Conservation (phyloP, 495 filamentous ascomycete species). For the Cenococcum geophilum region DNA sequence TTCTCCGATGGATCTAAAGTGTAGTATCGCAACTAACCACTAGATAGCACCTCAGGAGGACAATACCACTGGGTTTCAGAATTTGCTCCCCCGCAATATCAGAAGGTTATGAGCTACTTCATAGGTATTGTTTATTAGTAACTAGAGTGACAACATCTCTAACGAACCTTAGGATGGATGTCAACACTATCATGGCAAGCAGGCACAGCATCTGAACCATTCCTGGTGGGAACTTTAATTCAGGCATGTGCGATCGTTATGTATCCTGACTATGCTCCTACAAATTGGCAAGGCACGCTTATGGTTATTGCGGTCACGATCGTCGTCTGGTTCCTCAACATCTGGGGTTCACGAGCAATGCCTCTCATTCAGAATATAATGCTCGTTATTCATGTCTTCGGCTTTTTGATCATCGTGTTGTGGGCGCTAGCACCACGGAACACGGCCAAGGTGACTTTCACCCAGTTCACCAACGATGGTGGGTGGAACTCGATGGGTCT, state of each 20-base stretch:
- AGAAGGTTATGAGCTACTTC: slow-evolving; percentile 45
- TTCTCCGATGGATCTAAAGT: neutral
- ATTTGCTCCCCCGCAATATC: slow-evolving; percentile 41
- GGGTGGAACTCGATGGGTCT: slow-evolving; percentile 27
- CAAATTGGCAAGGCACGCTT: slow-evolving; percentile 58
- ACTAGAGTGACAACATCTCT: neutral
- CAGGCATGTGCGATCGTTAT: slow-evolving; percentile 55
- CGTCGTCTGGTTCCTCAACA: slow-evolving; percentile 44
- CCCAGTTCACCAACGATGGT: slow-evolving; percentile 21
- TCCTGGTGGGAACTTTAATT: slow-evolving; percentile 52
- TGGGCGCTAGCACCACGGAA: slow-evolving; percentile 23
- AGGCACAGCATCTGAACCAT: slow-evolving; percentile 45
- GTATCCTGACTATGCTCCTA: slow-evolving; percentile 42
- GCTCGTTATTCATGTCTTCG: slow-evolving; percentile 28
- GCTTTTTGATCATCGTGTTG: slow-evolving; percentile 29
- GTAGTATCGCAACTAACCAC: neutral
- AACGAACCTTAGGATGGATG: slow-evolving; percentile 30
- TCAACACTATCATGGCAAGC: slow-evolving; percentile 30
- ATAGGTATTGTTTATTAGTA: slow-evolving; percentile 30
- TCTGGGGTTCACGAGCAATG: slow-evolving; percentile 43
- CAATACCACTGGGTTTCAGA: slow-evolving; percentile 41
- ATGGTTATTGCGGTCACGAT: slow-evolving; percentile 42
- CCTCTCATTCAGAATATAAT: slow-evolving; percentile 31
- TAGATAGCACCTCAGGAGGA: slow-evolving; percentile 22
- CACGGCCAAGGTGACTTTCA: slow-evolving; percentile 14